phyloP scores from a whole-genome alignment of 768 basidiomycete genomes.

The Imleria badia region DNA sequence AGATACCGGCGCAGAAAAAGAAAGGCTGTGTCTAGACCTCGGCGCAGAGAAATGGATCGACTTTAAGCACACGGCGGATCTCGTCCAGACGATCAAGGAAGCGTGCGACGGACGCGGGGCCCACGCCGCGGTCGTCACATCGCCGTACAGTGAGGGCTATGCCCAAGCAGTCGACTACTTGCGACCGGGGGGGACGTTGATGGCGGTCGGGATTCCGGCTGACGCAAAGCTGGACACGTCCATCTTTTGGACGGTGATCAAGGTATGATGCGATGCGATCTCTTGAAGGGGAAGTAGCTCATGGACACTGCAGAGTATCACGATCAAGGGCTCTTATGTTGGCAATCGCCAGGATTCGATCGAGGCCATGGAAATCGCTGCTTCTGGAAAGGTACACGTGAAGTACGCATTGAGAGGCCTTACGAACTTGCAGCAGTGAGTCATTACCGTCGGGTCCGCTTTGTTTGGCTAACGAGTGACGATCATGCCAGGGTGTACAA shows the following conservation, averaged over 20 bases:
- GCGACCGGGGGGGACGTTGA: constrained; percentile 66
- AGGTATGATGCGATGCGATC: too few species aligned
- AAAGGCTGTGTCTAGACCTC: constrained; percentile 54
- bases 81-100: constrained; percentile 62
- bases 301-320: too few species aligned
- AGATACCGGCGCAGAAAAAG: constrained; percentile 78
- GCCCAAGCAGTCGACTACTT: constrained; percentile 72
- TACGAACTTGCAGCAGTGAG: constrained; percentile 51
- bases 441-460: constrained; percentile 12
- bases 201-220: constrained; percentile 76
- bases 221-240: constrained; percentile 56
- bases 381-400: constrained; percentile 66
- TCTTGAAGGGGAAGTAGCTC: too few species aligned
- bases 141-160: constrained; percentile 45
- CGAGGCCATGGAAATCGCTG: constrained; percentile 79
- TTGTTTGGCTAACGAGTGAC: not conserved
- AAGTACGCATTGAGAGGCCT: constrained; percentile 48
- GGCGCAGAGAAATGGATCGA: constrained; percentile 82
- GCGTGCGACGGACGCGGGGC: constrained; percentile 69
- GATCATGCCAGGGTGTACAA: constrained; percentile 34
- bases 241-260: constrained; percentile 72
- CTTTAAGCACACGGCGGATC: constrained; percentile 64
- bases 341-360: constrained; percentile 82
- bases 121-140: constrained; percentile 65
- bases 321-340: constrained; percentile 40